Evolutionary conservation across 106 monocot genomes (phyloP), one percentile per base, ranked within the genome.

Genomic region (Allium fistulosum): DNA sequence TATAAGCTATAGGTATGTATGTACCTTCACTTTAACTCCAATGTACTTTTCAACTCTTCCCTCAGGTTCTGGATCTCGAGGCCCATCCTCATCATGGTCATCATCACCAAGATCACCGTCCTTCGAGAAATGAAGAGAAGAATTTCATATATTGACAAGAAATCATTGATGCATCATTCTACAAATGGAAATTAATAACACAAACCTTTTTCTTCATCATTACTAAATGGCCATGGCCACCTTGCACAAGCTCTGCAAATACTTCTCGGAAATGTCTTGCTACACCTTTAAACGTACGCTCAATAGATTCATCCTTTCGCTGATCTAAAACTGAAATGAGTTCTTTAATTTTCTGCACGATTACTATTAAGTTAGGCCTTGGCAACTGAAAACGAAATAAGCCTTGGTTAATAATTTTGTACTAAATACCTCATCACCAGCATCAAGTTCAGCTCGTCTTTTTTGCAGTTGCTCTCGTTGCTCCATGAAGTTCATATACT

Each of bases 151-250:
- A 26, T 60, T 49, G 17, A 17, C 17, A 49, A 48, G 48, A 63
- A 13, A 63, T 7, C 49, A 12, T 15, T 7, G 3, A 4, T 15
- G 10, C 15, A 48, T 65, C 8, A 65, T 17, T 17, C 16, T 7
- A 9, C 16, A n/a, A n/a, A 63, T 48, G 13, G 4, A 47, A 27
- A 27, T 26, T 10, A 63, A 22, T 10, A 66, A 50, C 17, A 56
- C 59, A 13, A 5, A 99, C 97, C 97, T 83, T 99, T 81, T 99
- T 99, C 79, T 90, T 99, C 97, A 99, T 99, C 92, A 99, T 99
- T 77, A 99, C 92, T 79, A 99, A 83, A 63, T 82, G 82, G 14
- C 90, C 97, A 83, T 93, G 90, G 11, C 97, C 97, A 74, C 92
- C 97, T 80, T 92, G 92, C 68, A 99, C 97, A 57, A 99, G 90